Evolutionary conservation across 768 basidiomycete species (phyloP), one percentile per base, ranked within the genome.

Genomic region (Thelephora ganbajun): DNA sequence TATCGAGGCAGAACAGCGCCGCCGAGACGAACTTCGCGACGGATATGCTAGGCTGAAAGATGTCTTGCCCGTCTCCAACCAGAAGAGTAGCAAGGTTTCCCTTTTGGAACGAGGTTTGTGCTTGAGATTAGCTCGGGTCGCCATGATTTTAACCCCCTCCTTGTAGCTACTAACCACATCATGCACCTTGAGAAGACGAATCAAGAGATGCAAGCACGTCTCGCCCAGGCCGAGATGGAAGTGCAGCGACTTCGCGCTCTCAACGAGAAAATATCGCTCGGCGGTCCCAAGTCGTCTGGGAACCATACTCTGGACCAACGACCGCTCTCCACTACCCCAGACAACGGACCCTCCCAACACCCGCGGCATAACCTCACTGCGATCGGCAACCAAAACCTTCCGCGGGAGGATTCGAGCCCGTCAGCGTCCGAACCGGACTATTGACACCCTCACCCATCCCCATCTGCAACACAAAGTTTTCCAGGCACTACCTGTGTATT

Each of bases 81-180:
- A 90, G 70, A 88, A 91, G 68, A 81, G 83, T 62, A 89, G 85
- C 68, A 93, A 93, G 61, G 85, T 90, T 14, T 87, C 84, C 20
- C 66, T 92, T 49, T 69, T 93, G 48, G 90, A 92, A 65, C 74
- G 90, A 75, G 86, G 88, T 89, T 57, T 50, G 74, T 59, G 33
- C 22, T 9, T 34, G 44, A 30, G 53, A 48, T 51, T 33, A 39
- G 46, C 2, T 6, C 47, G 50, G 6, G 12, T 55, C 50, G 37
- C 44, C 50, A 20, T 26, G 7, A 16, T 26, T 44, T 44, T 44
- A 35, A 26, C 44, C 11, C 43, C 46, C 44, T 44, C 16, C 45
- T 46, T 56, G 39, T 49, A 89, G 86, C 86, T 20, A 87, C 86
- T 39, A 82, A 80, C 60, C 80, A 89, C 60, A 88, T 90, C 57